Conservation (phyloP, 129 eudicot genomes). For the Kitagawia praeruptora region DNA sequence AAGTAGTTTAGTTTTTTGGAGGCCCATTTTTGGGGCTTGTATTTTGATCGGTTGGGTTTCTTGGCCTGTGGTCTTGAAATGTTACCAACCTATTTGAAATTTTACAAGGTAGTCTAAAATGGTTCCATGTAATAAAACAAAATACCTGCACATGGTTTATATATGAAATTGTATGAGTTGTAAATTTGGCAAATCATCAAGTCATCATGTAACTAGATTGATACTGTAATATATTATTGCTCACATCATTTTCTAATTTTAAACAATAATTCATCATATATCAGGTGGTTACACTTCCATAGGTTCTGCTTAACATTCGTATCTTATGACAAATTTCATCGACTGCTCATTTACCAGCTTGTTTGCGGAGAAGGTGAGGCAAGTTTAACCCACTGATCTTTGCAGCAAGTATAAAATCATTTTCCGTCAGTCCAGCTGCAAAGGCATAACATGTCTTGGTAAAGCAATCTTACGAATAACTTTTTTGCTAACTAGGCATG, state of each 20-base stretch:
- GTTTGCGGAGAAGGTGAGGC: slow-evolving; percentile 40
- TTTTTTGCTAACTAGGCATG: not conserved
- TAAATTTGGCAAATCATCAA: not conserved
- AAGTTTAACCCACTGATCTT: slow-evolving; percentile 55
- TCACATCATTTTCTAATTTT: not conserved
- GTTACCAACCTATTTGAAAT: no score
- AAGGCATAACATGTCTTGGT: slow-evolving; percentile 3
- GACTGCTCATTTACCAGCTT: slow-evolving; percentile 16
- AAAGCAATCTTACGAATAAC: not conserved
- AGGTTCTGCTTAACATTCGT: not conserved
- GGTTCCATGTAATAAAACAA: no score
- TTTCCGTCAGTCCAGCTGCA: slow-evolving; percentile 93
- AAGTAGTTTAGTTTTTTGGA: no score
- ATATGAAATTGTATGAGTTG: not conserved
- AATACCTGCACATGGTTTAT: no score
- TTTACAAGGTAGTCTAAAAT: no score
- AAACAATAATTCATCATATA: not conserved
- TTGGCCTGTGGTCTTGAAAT: no score
- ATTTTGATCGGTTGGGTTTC: no score
- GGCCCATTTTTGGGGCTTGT: no score
- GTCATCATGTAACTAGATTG: not conserved
- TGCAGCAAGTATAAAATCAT: slow-evolving; percentile 92
- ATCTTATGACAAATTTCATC: not conserved
- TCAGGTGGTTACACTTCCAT: not conserved
- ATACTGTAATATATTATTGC: not conserved